These are phyloP conservation scores for Digitaria exilis DNA, from an alignment of 202 grass and related monocot species.

Conservation along the genomic window DNA sequence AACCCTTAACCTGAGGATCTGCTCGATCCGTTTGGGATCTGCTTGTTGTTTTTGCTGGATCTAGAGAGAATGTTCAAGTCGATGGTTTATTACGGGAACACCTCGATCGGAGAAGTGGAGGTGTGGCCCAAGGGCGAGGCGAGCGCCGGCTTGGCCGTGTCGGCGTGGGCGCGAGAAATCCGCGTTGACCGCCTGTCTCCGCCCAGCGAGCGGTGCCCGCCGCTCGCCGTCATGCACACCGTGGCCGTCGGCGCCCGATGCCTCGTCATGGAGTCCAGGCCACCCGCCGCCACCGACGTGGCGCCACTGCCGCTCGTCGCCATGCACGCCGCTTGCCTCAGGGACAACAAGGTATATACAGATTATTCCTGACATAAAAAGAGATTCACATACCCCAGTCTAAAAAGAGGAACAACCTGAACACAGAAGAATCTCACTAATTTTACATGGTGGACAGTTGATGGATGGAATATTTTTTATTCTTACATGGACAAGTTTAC, in stretches of 20 bases:
- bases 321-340: slow-evolving; percentile 87
- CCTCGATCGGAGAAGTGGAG: slow-evolving; percentile 88
- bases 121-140: slow-evolving; percentile 72
- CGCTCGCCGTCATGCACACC: slow-evolving; percentile 86
- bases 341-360: slow-evolving; percentile 94
- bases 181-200: slow-evolving; percentile 84
- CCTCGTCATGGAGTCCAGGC: slow-evolving; percentile 93
- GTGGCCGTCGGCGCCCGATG: slow-evolving; percentile 64
- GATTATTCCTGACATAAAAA: slow-evolving; percentile 57
- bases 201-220: slow-evolving; percentile 86
- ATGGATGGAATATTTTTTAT: slow-evolving; percentile 35
- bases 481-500: slow-evolving; percentile 45
- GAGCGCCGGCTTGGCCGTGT: slow-evolving; percentile 48
- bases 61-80: slow-evolving; percentile 88
- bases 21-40: slow-evolving; percentile 33
- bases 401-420: slow-evolving; percentile 17
- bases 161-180: slow-evolving; percentile 73
- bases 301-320: slow-evolving; percentile 59
- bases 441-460: slow-evolving; percentile 42
- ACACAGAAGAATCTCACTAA: slow-evolving; percentile 40
- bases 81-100: slow-evolving; percentile 81
- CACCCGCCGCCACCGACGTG: slow-evolving; percentile 35
- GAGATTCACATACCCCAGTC: slow-evolving; percentile 11
- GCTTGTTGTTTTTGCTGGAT: slow-evolving; percentile 45
- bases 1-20: slow-evolving; percentile 47